Base-by-base conservation (phyloP, 345 rosid species). In the Pistacia vera region DNA sequence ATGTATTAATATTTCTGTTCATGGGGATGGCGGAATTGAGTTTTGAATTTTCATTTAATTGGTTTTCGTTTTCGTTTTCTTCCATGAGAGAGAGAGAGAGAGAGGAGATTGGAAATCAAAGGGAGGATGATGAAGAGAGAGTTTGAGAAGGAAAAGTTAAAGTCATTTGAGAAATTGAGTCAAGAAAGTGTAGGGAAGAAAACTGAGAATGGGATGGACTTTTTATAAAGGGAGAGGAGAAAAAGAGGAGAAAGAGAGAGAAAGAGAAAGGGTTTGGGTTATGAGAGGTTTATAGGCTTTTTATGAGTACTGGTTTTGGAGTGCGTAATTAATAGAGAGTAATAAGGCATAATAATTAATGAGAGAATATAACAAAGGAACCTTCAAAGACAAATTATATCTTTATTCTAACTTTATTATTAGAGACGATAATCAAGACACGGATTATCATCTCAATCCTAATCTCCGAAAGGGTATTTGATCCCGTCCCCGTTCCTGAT, bases 201-300 rank as follows among this genome's bases (percentile, higher is more conserved):
- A 51, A 51, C 33, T 11, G 48, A 33, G 76, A 56, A 33, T 38
- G 54, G 64, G 49, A 4, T 60, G 33, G 5, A 14, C 33, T 48
- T 77, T 67, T 57, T 30, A 13, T 14, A 51, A 66, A 72, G 33
- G 44, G 14, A 25, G 25, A 25, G 25, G 25, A 25, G 0, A 25
- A 25, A 25, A 25, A 25, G 25, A 25, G 25, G 25, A 1, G 25
- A 25, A 0, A 25, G 25, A 25, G 6, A 59, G 49, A 46, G 36
- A 62, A 68, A 54, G 41, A 8, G 9, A 55, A 52, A 48, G 55
- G 72, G 41, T 25, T 73, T 52, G 63, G 25, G 11, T 5, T 48
- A 58, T 60, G 66, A 48, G 82, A 81, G 84, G 77, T 65, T 83
- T 81, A 61, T 74, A 77, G 80, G 35, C 54, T 25, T 62, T 70